Evolutionary conservation across 345 rosid genomes (phyloP), one percentile per base, ranked within the genome.

Genomic region (Acer negundo): DNA sequence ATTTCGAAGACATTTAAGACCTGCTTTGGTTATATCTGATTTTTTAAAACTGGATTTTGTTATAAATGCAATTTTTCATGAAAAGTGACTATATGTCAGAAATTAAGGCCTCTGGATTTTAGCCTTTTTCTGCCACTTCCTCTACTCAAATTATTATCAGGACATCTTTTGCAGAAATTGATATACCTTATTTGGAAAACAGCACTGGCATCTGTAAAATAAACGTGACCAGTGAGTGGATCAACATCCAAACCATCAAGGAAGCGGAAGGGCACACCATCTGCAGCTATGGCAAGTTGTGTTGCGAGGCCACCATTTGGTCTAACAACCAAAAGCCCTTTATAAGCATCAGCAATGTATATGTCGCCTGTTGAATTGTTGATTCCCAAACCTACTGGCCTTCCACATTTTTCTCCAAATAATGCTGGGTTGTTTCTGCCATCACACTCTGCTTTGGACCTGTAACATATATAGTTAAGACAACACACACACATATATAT

Each of bases 211-310:
- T 75, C 77, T 1, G 79, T 75, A 67, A 78, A 82, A 28, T 56
- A 82, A 38, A 82, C 75, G n/a, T 17, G 44, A 31, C 75, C 80
- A 5, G 68, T 55, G 6, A 0, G 16, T 16, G 26, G 77, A 28
- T 78, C 70, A 19, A 82, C 70, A 26, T 79, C 85, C 49, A 82
- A 12, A 24, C 55, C 74, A 11, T 70, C 40, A 15, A n/a, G 16
- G 11, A 44, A 58, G 12, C 26, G 22, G 12, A 65, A 70, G 24
- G 62, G 85, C 31, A 35, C 59, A 7, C 75, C 82, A 38, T 72
- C 77, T 0, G 71, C 80, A 35, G 20, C 1, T 15, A 59, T 75
- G 62, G 80, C 67, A 19, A 82, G 67, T 35, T 3, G 66, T 1
- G 56, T 75, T 26, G 58, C 82, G 6, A 66, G 67, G 24, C 80